These are phyloP conservation scores for Cairneyella variabilis DNA, from an alignment of 495 filamentous ascomycete genomes.

Conservation along the genomic window DNA sequence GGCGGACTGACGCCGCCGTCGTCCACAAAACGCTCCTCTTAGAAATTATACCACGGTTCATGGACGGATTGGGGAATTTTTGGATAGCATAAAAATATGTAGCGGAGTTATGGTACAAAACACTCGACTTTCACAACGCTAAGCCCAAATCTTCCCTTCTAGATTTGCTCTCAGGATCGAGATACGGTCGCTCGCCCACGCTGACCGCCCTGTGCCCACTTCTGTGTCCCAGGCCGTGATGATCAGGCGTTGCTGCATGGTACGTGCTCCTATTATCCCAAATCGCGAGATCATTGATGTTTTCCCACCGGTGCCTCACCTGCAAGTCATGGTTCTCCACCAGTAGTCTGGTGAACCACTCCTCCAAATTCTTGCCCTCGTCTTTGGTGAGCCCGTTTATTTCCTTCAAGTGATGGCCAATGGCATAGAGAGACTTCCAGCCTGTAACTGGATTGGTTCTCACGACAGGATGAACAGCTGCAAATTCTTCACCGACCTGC, in stretches of 20 bases:
- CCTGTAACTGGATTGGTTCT: conserved; percentile 80
- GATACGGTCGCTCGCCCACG: conserved; percentile 67
- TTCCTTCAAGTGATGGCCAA: conserved; percentile 56
- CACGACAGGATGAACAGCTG: conserved; percentile 66
- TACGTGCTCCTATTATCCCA: conserved; percentile 76
- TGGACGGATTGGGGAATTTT: too few species aligned
- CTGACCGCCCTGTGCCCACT: conserved; percentile 60
- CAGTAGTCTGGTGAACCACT: conserved; percentile 59
- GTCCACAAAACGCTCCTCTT: too few species aligned
- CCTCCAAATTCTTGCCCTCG: conserved; percentile 56
- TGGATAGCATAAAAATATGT: too few species aligned
- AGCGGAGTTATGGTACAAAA: too few species aligned
- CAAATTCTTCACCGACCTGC: conserved; percentile 58
- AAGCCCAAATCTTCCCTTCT: conserved; percentile 61
- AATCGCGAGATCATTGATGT: conserved; percentile 63
- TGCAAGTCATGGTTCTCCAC: conserved; percentile 78
- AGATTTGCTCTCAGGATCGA: conserved; percentile 56
- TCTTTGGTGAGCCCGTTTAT: conserved; percentile 63
- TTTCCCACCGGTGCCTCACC: conserved; percentile 62
- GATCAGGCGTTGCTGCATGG: conserved; percentile 67
- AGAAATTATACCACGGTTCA: too few species aligned
- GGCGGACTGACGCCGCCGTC: too few species aligned
- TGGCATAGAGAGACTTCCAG: conserved; percentile 71
- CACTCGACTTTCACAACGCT: too few species aligned
- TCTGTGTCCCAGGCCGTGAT: conserved; percentile 50